Base-by-base conservation (phyloP, 768 basidiomycete species). In the Kwoniella mangroviensis region DNA sequence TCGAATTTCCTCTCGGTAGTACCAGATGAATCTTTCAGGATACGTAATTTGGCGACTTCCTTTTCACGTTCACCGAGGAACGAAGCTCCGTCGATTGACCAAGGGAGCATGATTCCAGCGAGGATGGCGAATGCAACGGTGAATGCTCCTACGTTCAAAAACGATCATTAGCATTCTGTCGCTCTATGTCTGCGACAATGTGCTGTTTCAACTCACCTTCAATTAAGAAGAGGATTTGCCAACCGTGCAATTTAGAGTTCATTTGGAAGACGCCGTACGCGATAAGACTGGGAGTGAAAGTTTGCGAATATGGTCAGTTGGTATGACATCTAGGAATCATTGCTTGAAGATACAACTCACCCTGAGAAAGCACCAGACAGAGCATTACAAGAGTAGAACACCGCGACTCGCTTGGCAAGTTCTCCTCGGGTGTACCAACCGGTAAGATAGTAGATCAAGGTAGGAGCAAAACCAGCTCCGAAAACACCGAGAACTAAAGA, bases 191-290 rank as follows among this genome's bases (percentile, higher is more conserved):
- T n/a, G n/a, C n/a, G n/a, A n/a, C n/a, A n/a, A n/a, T n/a, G n/a
- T n/a, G n/a, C n/a, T n/a, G n/a, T n/a, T n/a, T n/a, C n/a, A n/a
- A n/a, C 40, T 62, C 66, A 81, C 87, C 87, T 55, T 71, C 67
- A 59, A 87, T 86, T 84, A 86, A 85, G 74, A 87, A 87, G 26
- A 87, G 73, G 70, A 84, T 87, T 74, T 87, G 86, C 87, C 87
- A 88, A 4, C 84, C 82, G 70, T 86, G 83, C 69, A 87, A 83
- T 26, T 69, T 63, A 4, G 67, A 68, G 49, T 69, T 24, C 40
- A 87, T 85, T 22, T 87, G 87, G 73, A 88, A 87, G 9, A 86
- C 86, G 34, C 65, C 65, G 45, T 67, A 67, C 0, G 65, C 64
- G 66, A 67, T 59, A 71, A 87, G 84, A 4, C 83, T n/a, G n/a